A percentile compares a stretch with the other conserved stretches of the same genome.
These are phyloP conservation scores for Mycena chlorophos DNA, from an alignment of 768 basidiomycete genomes.

Conservation along the genomic window DNA sequence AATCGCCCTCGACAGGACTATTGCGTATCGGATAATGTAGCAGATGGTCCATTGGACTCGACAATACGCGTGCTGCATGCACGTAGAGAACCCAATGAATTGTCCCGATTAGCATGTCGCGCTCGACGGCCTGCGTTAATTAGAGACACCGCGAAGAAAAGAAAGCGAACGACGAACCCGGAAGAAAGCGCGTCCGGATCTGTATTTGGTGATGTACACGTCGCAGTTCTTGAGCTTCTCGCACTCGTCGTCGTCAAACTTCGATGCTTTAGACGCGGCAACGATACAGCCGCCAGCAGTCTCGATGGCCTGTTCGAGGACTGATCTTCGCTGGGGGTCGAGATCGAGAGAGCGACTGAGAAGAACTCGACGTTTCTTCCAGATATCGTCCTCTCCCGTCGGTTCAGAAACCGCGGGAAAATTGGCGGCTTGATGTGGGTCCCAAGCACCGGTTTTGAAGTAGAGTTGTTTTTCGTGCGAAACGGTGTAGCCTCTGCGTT, in stretches of 20 bases:
- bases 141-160: background rate
- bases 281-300: conserved; percentile 59
- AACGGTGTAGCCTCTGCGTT: conserved; percentile 33
- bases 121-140: conserved; percentile 54
- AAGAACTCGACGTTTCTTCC: conserved; percentile 60
- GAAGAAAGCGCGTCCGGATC: conserved; percentile 70
- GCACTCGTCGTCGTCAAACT: conserved; percentile 39
- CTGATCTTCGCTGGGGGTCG: conserved; percentile 44
- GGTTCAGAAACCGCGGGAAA: conserved; percentile 20
- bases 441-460: conserved; percentile 33
- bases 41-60: conserved; percentile 70
- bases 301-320: conserved; percentile 59
- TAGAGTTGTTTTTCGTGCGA: conserved; percentile 34
- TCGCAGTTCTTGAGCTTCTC: conserved; percentile 56
- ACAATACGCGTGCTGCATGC: conserved; percentile 58
- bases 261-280: conserved; percentile 17
- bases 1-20: conserved; percentile 58
- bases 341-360: conserved; percentile 63
- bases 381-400: conserved; percentile 44
- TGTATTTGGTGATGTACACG: conserved; percentile 68
- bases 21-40: conserved; percentile 83
- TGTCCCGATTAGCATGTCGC: conserved; percentile 67
- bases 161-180: conserved; percentile 45
- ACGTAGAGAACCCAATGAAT: conserved; percentile 84
- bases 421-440: conserved; percentile 13